Conservation (phyloP, 257 asterid genomes). For the Cruciata laevipes region DNA sequence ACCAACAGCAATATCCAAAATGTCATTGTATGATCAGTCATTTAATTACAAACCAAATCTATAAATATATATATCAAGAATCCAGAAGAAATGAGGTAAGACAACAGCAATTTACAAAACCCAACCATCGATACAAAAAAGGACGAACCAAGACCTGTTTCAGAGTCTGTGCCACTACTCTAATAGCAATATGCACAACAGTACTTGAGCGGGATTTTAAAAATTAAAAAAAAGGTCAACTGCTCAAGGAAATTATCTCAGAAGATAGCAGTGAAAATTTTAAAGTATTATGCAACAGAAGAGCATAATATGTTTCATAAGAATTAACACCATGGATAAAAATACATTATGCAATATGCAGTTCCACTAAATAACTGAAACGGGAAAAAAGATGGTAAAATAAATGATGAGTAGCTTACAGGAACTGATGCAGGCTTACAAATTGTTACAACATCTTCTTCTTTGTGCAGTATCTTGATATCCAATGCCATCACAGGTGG, state of each 20-base stretch:
- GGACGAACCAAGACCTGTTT: background rate
- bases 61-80: background rate
- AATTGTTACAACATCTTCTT: conserved; percentile 70
- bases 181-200: background rate
- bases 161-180: no score
- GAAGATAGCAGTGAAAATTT: no score
- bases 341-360: background rate
- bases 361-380: background rate
- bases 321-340: background rate
- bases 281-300: no score
- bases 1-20: background rate
- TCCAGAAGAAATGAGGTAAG: background rate
- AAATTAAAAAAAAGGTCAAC: no score
- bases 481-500: conserved; percentile 91
- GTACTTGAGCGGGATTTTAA: no score
- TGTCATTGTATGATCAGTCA: background rate
- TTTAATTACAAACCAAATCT: background rate
- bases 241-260: no score
- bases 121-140: background rate
- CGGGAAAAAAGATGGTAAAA: background rate
- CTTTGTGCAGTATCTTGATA: conserved; percentile 65
- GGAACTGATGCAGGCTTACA: conserved; percentile 96
- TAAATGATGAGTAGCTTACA: conserved; percentile 47
- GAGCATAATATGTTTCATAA: background rate
- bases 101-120: background rate